Evolutionary conservation across 2,329 filamentous ascomycete species (phyloP).

Genomic region (Nannizzia gypsea): DNA sequence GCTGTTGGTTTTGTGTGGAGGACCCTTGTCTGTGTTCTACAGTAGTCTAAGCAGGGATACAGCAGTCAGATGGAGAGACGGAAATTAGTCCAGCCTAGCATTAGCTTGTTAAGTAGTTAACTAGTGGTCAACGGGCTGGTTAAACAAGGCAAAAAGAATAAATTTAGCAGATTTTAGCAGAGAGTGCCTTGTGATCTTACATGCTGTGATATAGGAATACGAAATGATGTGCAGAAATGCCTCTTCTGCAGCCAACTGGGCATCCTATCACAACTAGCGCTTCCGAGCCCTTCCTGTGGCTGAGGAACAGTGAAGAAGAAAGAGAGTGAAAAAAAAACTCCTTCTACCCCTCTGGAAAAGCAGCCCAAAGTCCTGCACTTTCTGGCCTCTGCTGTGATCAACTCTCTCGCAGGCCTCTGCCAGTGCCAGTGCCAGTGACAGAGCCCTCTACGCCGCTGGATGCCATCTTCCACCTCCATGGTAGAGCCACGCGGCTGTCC

Average conservation of each 20-base stretch:
- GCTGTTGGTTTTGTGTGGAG: not conserved
- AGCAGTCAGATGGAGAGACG: not conserved
- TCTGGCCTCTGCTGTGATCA: not conserved
- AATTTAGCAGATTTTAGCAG: too few relatives aligned
- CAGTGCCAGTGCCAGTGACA: not conserved
- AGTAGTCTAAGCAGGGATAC: not conserved
- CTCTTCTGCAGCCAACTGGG: too few relatives aligned
- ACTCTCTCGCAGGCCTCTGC: conserved; percentile 3
- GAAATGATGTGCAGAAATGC: not conserved
- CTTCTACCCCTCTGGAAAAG: not conserved
- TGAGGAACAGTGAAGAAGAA: not conserved
- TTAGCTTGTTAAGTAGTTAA: too few relatives aligned
- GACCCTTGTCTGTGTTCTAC: not conserved
- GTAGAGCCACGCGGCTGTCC: conserved; percentile 3
- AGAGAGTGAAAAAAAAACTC: not conserved
- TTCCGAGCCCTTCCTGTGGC: not conserved
- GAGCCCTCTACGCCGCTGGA: not conserved
- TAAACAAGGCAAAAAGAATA: too few relatives aligned
- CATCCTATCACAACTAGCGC: not conserved
- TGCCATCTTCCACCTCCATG: not conserved
- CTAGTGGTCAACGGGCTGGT: too few relatives aligned
- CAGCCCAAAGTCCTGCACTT: not conserved
- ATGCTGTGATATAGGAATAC: not conserved
- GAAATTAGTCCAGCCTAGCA: too few relatives aligned
- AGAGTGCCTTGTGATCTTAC: not conserved